phyloP scores from a whole-genome alignment of 768 basidiomycete genomes.

The Strobilomyces confusus region DNA sequence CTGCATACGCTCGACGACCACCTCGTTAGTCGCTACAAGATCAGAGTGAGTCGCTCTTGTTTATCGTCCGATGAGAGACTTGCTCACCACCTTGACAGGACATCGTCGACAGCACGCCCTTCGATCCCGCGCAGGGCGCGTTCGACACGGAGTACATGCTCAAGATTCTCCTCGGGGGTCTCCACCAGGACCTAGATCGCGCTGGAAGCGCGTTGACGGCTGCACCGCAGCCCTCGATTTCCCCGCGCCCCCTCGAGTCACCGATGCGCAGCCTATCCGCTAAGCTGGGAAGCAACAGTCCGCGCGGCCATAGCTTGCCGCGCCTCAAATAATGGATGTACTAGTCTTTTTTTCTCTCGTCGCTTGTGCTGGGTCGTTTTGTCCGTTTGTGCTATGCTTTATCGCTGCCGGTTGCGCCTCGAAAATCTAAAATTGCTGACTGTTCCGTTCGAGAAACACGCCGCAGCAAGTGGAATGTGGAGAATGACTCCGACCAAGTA shows the following conservation, averaged over 20 bases:
- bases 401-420: too few relatives aligned
- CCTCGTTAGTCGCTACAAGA: slow-evolving; percentile 28
- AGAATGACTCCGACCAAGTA: too few relatives aligned
- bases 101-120: slow-evolving; percentile 46
- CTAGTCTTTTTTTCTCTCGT: too few relatives aligned
- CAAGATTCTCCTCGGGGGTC: slow-evolving; percentile 31
- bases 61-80: neutral
- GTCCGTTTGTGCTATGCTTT: too few relatives aligned
- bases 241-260: slow-evolving; percentile 1
- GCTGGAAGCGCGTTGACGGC: slow-evolving; percentile 8
- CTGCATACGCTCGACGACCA: slow-evolving; percentile 40
- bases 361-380: too few relatives aligned
- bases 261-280: slow-evolving; percentile 8
- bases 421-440: too few relatives aligned
- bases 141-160: slow-evolving; percentile 35
- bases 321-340: too few relatives aligned
- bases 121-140: slow-evolving; percentile 25
- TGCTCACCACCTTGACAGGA: slow-evolving; percentile 30
- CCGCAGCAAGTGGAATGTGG: too few relatives aligned
- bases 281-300: slow-evolving; percentile 9
- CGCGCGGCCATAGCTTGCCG: neutral
- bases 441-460: too few relatives aligned
- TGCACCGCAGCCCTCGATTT: neutral
- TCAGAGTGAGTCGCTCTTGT: slow-evolving; percentile 21
- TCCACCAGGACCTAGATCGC: slow-evolving; percentile 19